Evolutionary conservation across 1,284 basidiomycete genomes (phyloP).

Genomic region (Tranzscheliella williamsii): DNA sequence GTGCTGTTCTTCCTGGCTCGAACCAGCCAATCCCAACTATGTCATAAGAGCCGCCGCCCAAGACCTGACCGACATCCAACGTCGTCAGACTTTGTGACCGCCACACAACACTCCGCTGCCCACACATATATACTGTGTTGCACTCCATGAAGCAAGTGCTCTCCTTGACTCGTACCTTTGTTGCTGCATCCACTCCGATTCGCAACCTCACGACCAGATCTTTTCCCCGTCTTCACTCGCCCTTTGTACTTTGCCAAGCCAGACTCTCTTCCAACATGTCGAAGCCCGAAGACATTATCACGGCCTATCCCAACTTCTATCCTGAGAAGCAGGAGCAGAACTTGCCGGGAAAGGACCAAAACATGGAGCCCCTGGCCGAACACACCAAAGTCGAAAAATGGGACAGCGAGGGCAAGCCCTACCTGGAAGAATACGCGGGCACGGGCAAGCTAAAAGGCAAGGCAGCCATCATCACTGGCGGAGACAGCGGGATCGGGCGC

Average conservation of each 20-base stretch:
- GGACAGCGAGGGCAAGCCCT: slow-evolving; percentile 69
- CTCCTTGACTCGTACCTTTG: too few species aligned
- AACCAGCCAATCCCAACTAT: too few species aligned
- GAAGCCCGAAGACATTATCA: slow-evolving; percentile 13
- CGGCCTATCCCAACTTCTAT: slow-evolving; percentile 50
- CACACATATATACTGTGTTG: too few species aligned
- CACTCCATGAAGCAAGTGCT: too few species aligned
- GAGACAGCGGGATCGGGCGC: slow-evolving; percentile 70
- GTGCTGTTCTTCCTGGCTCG: too few species aligned
- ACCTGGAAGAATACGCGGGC: slow-evolving; percentile 66
- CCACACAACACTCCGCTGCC: too few species aligned
- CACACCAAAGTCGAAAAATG: slow-evolving; percentile 67
- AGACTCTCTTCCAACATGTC: not conserved
- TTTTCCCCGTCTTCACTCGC: too few species aligned
- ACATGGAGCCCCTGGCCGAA: slow-evolving; percentile 64
- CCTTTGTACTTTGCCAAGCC: not conserved
- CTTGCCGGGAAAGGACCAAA: slow-evolving; percentile 40
- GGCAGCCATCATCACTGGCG: slow-evolving; percentile 68
- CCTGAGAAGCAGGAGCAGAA: slow-evolving; percentile 38
- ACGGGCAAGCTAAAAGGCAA: slow-evolving; percentile 68
- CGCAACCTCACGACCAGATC: not conserved
- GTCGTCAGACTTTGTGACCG: too few species aligned
- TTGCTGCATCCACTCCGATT: not conserved
- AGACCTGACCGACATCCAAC: too few species aligned
- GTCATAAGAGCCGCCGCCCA: too few species aligned